Evolutionary conservation across 2,329 filamentous ascomycete species (phyloP).

Genomic region (Paecilomyces sp.): DNA sequence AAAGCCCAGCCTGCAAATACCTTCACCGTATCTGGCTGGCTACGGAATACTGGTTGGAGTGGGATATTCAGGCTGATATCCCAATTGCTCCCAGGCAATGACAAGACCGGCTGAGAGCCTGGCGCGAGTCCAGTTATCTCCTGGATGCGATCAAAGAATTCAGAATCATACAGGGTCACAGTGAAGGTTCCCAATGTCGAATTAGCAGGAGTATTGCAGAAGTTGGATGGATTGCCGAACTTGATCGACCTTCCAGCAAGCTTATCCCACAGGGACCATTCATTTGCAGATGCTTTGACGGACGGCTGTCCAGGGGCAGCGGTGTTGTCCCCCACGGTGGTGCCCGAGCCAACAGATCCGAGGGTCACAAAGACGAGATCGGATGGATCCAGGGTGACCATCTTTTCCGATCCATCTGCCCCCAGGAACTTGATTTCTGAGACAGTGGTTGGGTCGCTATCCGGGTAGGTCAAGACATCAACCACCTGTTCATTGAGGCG

Average conservation of each 20-base stretch:
- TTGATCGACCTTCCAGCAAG: conserved; percentile 23
- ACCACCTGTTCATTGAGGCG: conserved; percentile 16
- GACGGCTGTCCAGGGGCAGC: conserved; percentile 2
- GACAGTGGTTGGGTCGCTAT: conserved; percentile 18
- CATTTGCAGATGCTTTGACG: conserved; percentile 17
- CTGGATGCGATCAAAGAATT: conserved; percentile 19
- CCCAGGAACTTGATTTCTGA: conserved; percentile 17
- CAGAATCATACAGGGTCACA: conserved; percentile 26
- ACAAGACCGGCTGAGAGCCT: conserved; percentile 12
- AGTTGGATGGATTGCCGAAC: conserved; percentile 36
- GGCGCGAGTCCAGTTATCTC: background rate
- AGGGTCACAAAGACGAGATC: conserved; percentile 34
- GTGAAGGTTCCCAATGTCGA: conserved; percentile 37
- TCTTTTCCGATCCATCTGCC: conserved; percentile 12
- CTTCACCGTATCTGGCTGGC: conserved; percentile 21
- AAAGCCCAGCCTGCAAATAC: conserved; percentile 37
- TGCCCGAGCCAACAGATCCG: conserved; percentile 31
- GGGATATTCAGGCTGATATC: conserved; percentile 34
- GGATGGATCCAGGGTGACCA: conserved; percentile 17
- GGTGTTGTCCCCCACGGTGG: conserved; percentile 24
- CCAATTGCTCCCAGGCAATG: conserved; percentile 35
- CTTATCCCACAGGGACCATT: conserved; percentile 32
- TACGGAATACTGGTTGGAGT: conserved; percentile 35
- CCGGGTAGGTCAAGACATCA: conserved; percentile 13
- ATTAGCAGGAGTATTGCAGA: conserved; percentile 28